Evolutionary conservation across 2,329 filamentous ascomycete species (phyloP).

Genomic region (Trichoderma sp.): DNA sequence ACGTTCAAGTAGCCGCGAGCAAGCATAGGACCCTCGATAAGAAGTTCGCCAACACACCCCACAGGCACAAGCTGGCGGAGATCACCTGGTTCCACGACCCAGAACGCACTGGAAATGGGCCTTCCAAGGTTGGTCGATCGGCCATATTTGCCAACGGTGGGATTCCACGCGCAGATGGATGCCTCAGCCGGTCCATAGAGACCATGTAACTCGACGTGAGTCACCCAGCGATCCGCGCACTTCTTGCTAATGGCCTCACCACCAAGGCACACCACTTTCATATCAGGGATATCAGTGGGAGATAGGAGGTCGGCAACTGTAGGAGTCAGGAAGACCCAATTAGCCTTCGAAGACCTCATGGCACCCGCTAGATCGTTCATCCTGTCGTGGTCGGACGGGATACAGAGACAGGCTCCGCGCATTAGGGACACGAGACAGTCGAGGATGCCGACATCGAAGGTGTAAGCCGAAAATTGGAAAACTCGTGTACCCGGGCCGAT

Average conservation of each 20-base stretch:
- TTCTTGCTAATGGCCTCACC: constrained; percentile 26
- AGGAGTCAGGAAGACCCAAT: constrained; percentile 29
- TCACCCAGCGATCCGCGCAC: constrained; percentile 21
- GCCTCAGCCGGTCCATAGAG: constrained; percentile 27
- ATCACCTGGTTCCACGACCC: constrained; percentile 31
- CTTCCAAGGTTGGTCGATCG: constrained; percentile 28
- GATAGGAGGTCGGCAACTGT: constrained; percentile 29
- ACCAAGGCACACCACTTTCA: constrained; percentile 23
- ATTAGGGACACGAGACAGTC: constrained; percentile 30
- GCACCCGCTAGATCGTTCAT: constrained; percentile 28
- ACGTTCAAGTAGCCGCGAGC: constrained; percentile 31
- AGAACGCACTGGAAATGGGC: constrained; percentile 28
- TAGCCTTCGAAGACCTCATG: constrained; percentile 22
- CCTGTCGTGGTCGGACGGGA: constrained; percentile 30
- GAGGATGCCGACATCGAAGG: constrained; percentile 32
- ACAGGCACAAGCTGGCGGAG: constrained; percentile 30
- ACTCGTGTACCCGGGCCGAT: constrained; percentile 26
- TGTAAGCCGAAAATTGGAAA: constrained; percentile 32
- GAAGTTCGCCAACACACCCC: constrained; percentile 31
- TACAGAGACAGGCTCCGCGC: constrained; percentile 31
- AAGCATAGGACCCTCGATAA: constrained; percentile 33
- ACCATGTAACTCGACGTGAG: constrained; percentile 14
- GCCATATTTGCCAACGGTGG: constrained; percentile 5
- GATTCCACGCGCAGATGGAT: constrained; percentile 27
- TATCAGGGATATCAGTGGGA: constrained; percentile 19